Conservation (phyloP, 306 rosid species). For the Delonix regia region DNA sequence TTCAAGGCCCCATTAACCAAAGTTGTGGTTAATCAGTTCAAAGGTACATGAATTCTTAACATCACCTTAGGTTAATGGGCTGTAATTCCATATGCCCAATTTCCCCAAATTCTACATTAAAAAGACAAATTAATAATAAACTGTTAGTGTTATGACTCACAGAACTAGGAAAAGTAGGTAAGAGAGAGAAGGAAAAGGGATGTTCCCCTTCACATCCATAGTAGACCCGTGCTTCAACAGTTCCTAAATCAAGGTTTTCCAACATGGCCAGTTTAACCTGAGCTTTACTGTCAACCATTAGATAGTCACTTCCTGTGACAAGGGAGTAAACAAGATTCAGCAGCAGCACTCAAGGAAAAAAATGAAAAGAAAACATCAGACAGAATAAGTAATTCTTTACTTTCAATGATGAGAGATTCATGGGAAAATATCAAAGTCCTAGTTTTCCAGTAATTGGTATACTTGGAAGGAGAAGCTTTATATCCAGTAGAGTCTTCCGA, state of each 20-base stretch:
- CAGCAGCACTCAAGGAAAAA: constrained; percentile 1
- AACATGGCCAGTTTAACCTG: constrained; percentile 39
- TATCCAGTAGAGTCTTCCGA: constrained; percentile 17
- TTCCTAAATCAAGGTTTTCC: constrained; percentile 21
- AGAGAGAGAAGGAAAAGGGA: constrained; percentile 17
- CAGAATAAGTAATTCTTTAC: constrained; percentile 21
- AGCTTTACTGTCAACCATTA: constrained; percentile 20
- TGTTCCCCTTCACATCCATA: constrained; percentile 38
- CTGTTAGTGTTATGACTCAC: constrained; percentile 36
- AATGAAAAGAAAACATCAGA: background rate
- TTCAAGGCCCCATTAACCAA: background rate
- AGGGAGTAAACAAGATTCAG: constrained; percentile 1
- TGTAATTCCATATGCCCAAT: background rate
- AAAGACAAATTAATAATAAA: background rate
- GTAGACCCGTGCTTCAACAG: constrained; percentile 19
- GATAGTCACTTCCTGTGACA: constrained; percentile 27
- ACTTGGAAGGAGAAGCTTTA: constrained; percentile 28
- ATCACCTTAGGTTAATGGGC: background rate
- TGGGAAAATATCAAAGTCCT: constrained; percentile 38
- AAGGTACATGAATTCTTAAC: background rate
- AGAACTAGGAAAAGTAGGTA: constrained; percentile 29
- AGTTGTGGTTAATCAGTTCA: background rate
- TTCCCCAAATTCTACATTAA: background rate
- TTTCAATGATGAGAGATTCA: constrained; percentile 22
- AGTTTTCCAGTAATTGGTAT: background rate